phyloP scores from a whole-genome alignment of 306 rosid genomes.

The Potentilla sterilis region DNA sequence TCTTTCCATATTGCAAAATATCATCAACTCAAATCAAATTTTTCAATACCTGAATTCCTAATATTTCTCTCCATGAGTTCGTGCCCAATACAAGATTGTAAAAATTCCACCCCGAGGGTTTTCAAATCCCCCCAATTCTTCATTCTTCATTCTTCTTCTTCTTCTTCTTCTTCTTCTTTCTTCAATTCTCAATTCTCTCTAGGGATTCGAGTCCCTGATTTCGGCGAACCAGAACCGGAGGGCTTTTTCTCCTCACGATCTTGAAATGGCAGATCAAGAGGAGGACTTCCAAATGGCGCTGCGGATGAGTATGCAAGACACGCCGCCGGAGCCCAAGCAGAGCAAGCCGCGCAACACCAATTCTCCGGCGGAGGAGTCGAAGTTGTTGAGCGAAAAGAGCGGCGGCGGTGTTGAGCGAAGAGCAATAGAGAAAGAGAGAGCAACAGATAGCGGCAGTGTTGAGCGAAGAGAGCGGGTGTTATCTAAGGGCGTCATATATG shows the following conservation, averaged over 20 bases:
- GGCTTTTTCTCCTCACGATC: slow-evolving; percentile 28
- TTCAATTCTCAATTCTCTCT: slow-evolving; percentile 12
- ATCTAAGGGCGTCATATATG: no score
- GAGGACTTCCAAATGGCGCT: slow-evolving; percentile 85
- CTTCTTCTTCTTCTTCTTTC: neutral
- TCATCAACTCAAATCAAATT: no score
- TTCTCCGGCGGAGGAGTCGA: slow-evolving; percentile 43
- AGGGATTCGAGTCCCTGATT: neutral
- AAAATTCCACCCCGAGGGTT: neutral
- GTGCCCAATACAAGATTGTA: no score
- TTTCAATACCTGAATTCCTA: no score
- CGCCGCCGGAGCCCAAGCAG: slow-evolving; percentile 85
- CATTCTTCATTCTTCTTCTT: neutral
- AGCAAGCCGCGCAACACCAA: slow-evolving; percentile 71
- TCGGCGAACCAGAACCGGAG: slow-evolving; percentile 5
- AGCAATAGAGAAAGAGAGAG: no score
- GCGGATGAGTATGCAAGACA: slow-evolving; percentile 85
- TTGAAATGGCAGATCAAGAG: slow-evolving; percentile 81
- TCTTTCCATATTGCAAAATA: no score
- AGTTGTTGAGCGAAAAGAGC: no score
- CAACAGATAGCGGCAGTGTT: no score
- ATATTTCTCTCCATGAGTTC: no score
- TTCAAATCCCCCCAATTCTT: slow-evolving; percentile 3
- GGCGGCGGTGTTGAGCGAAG: no score
- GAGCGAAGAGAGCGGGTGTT: no score